phyloP scores from a whole-genome alignment of 2,329 filamentous ascomycete genomes.

The Fusarium aywerte region DNA sequence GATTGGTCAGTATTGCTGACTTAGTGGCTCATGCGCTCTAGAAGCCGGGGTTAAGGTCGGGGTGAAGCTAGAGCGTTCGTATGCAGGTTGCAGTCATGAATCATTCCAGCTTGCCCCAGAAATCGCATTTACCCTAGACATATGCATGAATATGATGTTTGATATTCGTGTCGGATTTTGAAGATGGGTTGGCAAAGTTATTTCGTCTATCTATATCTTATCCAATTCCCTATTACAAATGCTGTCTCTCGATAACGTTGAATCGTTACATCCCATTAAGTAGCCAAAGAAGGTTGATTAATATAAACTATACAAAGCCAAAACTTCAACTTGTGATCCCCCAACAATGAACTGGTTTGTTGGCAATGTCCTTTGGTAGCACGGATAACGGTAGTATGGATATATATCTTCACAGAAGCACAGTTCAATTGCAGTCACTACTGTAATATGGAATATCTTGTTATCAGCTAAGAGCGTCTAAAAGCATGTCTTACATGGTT shows the following conservation, averaged over 20 bases:
- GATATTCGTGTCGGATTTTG: neutral
- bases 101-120: slow-evolving; percentile 16
- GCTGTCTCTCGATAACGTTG: too few species aligned
- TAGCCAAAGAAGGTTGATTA: neutral
- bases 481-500: neutral
- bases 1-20: slow-evolving; percentile 26
- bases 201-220: neutral
- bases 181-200: neutral
- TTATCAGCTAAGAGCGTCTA: neutral
- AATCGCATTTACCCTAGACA: slow-evolving; percentile 6
- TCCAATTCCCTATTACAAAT: neutral
- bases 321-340: too few species aligned
- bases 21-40: slow-evolving; percentile 22
- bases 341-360: too few species aligned
- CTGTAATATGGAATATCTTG: neutral
- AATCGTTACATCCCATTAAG: neutral
- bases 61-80: slow-evolving; percentile 30
- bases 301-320: too few species aligned
- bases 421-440: too few species aligned
- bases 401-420: too few species aligned
- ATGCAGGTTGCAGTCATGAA: slow-evolving; percentile 26
- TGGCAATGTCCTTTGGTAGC: too few species aligned
- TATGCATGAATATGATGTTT: neutral
- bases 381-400: too few species aligned
- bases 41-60: slow-evolving; percentile 14